A percentile compares a stretch with the other conserved stretches of the same genome.
These are phyloP conservation scores for Pseudogymnoascus sp. DNA, from an alignment of 2,329 filamentous ascomycete genomes.

Conservation along the genomic window DNA sequence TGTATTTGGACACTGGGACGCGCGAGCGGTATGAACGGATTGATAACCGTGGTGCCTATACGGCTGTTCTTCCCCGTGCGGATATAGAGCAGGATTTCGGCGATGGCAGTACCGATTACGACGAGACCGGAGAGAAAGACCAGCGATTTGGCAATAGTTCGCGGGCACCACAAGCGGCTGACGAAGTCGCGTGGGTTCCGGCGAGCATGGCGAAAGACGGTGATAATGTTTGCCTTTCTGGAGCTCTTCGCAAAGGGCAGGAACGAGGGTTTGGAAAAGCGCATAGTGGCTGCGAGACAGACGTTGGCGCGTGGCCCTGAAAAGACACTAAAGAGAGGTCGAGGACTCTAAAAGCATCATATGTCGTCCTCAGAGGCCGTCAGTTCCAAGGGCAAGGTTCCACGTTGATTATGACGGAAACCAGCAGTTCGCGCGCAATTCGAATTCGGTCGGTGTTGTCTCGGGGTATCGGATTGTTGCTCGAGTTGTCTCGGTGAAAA, in stretches of 20 bases:
- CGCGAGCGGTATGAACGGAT: slow-evolving; percentile 2
- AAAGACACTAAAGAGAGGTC: slow-evolving; percentile 6
- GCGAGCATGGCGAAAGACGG: neutral
- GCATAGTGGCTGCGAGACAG: slow-evolving; percentile 1
- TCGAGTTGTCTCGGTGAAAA: slow-evolving; percentile 7
- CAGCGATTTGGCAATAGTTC: neutral
- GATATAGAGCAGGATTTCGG: neutral
- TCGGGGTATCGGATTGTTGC: slow-evolving; percentile 1
- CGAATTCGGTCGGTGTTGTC: neutral
- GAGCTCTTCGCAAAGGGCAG: slow-evolving; percentile 6
- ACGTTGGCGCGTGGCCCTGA: neutral
- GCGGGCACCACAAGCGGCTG: neutral
- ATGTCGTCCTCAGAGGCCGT: slow-evolving; percentile 6
- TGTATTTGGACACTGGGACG: slow-evolving; percentile 3
- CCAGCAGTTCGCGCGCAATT: neutral
- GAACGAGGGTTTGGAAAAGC: slow-evolving; percentile 3
- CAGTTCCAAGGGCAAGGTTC: neutral
- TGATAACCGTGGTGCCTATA: slow-evolving; percentile 1
- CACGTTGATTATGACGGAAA: slow-evolving; percentile 4
- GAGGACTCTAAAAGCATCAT: slow-evolving; percentile 7
- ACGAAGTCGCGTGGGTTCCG: slow-evolving; percentile 8
- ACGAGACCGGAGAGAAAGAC: neutral
- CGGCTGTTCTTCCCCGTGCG: slow-evolving; percentile 10
- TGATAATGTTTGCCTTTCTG: neutral
- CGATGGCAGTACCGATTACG: neutral